A percentile compares a stretch with the other conserved stretches of the same genome.
phyloP scores from a whole-genome alignment of 2,329 filamentous ascomycete species.

The Calonectria multiphialidica region DNA sequence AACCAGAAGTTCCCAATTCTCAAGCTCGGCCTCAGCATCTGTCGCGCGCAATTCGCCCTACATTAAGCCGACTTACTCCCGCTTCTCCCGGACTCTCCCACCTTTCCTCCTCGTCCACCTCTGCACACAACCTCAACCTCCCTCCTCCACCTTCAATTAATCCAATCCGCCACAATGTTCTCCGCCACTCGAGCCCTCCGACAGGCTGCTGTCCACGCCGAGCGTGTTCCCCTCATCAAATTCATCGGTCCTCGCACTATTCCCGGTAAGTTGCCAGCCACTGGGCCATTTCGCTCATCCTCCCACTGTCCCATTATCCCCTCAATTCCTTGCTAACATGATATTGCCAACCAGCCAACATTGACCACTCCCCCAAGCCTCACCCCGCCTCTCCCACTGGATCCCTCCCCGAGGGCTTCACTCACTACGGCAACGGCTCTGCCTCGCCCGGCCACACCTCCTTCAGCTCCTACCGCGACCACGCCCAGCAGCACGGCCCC shows the following conservation, averaged over 20 bases:
- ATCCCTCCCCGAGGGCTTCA: conserved; percentile 69
- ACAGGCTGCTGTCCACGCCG: conserved; percentile 69
- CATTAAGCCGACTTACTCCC: conserved; percentile 21
- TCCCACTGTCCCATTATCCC: neutral
- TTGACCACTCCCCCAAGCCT: conserved; percentile 80
- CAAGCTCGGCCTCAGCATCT: conserved; percentile 10
- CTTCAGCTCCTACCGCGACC: conserved; percentile 83
- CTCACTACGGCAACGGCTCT: conserved; percentile 47
- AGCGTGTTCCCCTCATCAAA: conserved; percentile 72
- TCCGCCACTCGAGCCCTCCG: conserved; percentile 67
- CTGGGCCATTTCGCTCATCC: neutral
- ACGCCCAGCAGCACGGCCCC: conserved; percentile 83
- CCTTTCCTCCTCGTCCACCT: conserved; percentile 13
- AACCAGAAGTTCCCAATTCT: conserved; percentile 12
- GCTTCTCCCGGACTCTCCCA: conserved; percentile 27
- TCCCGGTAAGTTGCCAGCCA: conserved; percentile 61
- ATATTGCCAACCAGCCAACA: conserved; percentile 61
- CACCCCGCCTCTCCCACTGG: conserved; percentile 79
- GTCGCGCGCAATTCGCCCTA: conserved; percentile 4
- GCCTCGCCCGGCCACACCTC: conserved; percentile 63
- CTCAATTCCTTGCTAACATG: conserved; percentile 32
- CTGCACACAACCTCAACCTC: conserved; percentile 18
- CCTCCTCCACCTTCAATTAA: conserved; percentile 16
- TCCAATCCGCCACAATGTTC: conserved; percentile 58
- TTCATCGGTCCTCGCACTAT: conserved; percentile 72